Base-by-base conservation (phyloP, 371 early-diverging fungal species). In the Quaeritorhiza haematococci region DNA sequence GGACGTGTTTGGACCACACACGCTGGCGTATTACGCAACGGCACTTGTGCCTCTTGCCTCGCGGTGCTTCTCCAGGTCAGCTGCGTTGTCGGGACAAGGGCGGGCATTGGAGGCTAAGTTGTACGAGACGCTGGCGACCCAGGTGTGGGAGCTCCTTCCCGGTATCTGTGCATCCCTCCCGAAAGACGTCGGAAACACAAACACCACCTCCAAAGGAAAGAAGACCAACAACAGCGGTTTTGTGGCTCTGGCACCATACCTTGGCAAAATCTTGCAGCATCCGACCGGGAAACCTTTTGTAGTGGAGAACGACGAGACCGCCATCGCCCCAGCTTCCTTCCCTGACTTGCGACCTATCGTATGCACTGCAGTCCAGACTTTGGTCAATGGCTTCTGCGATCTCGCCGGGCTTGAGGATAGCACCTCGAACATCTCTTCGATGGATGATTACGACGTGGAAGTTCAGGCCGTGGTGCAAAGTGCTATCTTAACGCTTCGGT, bases 131-230 rank as follows among this genome's bases (percentile, higher is more conserved):
- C 72, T 97, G 41, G 83, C 79, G 26, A 79, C 85, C 30, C 98
- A 97, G 73, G 81, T 93, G 42, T 96, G 96, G 92, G 82, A 85
- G 28, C 70, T 94, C 46, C 78, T 92, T 27, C 91, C 91, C 15
- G 89, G 88, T 10, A 87, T 94, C 63, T 92, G 92, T 63, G 55
- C 62, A 3, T 84, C 86, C 33, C 61, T 87, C 8, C 94, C 95
- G n/a, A 56, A 64, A 15, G 96, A 94, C 63, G 64, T 92, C 1
- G 58, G 29, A 7, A 51, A 47, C 13, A 5, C 24, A 0, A n/a
- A n/a, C n/a, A n/a, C n/a, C n/a, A n/a, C n/a, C n/a, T n/a, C n/a
- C n/a, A n/a, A n/a, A n/a, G n/a, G n/a, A n/a, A n/a, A n/a, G n/a
- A n/a, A n/a, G n/a, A n/a, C n/a, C n/a, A n/a, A n/a, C n/a, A n/a